Evolutionary conservation across 106 monocot genomes (phyloP).

Genomic region (Dactylorhiza incarnata): DNA sequence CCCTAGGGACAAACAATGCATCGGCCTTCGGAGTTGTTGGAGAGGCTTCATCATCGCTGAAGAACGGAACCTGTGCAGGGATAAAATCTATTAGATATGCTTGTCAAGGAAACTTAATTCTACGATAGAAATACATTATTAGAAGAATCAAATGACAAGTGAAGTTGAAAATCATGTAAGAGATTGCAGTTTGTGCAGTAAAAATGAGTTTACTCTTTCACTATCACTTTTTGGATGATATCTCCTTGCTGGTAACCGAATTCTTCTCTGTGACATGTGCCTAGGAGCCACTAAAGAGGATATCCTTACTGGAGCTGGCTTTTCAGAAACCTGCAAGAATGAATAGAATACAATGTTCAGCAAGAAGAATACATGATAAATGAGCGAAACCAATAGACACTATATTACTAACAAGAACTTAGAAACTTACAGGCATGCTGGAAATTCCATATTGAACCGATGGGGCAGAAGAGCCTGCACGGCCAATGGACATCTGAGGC

Average conservation of each 20-base stretch:
- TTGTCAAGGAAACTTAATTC: neutral
- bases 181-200: neutral
- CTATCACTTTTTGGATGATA: slow-evolving; percentile 74
- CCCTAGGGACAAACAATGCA: slow-evolving; percentile 86
- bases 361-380: neutral
- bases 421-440: slow-evolving; percentile 83
- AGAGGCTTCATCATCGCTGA: slow-evolving; percentile 57
- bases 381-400: neutral
- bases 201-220: slow-evolving; percentile 39
- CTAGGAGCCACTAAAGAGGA: slow-evolving; percentile 69
- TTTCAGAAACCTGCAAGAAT: slow-evolving; percentile 62
- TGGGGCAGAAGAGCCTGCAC: slow-evolving; percentile 51
- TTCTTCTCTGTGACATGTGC: slow-evolving; percentile 83
- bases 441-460: slow-evolving; percentile 97
- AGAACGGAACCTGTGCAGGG: slow-evolving; percentile 71
- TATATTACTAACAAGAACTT: neutral
- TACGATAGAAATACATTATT: neutral
- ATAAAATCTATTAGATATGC: neutral
- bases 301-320: slow-evolving; percentile 46
- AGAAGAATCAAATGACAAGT: neutral
- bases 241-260: slow-evolving; percentile 63
- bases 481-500: slow-evolving; percentile 95
- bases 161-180: neutral
- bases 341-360: slow-evolving; percentile 4
- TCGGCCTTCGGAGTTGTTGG: slow-evolving; percentile 80